phyloP scores from a whole-genome alignment of 257 asterid species.

The Parsonsia alboflavescens region DNA sequence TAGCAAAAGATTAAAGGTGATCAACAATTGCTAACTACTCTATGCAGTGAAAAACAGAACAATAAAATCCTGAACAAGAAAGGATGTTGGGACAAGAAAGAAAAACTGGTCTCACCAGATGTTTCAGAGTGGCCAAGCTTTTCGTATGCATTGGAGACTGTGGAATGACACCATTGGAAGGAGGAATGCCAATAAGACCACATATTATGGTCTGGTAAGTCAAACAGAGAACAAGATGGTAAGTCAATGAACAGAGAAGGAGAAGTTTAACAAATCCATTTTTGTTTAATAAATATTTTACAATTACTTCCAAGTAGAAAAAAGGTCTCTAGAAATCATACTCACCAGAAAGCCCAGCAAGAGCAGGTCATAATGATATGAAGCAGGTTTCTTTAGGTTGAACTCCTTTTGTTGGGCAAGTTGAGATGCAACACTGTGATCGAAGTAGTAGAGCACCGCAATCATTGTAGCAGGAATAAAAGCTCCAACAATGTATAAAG shows the following conservation, averaged over 20 bases:
- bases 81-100: background rate
- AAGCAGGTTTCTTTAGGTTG: conserved; percentile 87
- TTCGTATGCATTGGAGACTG: conserved; percentile 99
- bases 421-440: conserved; percentile 98
- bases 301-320: background rate
- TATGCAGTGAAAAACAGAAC: conserved; percentile 7
- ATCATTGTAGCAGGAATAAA: conserved; percentile 97
- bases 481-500: conserved; percentile 79
- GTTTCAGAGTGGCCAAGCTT: conserved; percentile 91
- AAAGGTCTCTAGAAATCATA: conserved; percentile 4
- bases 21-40: background rate
- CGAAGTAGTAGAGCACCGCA: conserved; percentile 97
- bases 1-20: background rate
- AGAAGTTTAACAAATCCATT: background rate
- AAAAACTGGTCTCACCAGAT: conserved; percentile 50
- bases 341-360: conserved; percentile 91
- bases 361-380: conserved; percentile 94
- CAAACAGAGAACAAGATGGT: conserved; percentile 19
- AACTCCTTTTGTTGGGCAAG: conserved; percentile 91
- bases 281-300: background rate
- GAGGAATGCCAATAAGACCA: conserved; percentile 97
- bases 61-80: background rate
- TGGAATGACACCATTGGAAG: conserved; percentile 96
- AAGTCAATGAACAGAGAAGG: conserved; percentile 9
- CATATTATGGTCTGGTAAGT: conserved; percentile 69